Evolutionary conservation across 2,329 filamentous ascomycete species (phyloP).

Genomic region (Hypoxylon sp.): DNA sequence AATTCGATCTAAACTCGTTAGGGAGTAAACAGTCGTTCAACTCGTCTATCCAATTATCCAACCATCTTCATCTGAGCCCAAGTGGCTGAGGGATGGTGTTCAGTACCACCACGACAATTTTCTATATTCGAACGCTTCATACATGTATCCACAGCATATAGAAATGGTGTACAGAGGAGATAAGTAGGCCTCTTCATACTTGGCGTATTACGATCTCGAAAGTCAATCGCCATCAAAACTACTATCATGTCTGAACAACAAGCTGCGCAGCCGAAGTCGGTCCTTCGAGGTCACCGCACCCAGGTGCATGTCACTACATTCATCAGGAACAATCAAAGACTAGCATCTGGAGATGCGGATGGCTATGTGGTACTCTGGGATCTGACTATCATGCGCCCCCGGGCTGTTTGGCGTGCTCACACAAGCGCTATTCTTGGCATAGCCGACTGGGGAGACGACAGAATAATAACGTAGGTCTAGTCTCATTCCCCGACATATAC

Average conservation of each 20-base stretch:
- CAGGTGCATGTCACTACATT: slow-evolving; percentile 85
- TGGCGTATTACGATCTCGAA: slow-evolving; percentile 5
- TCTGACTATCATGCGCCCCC: slow-evolving; percentile 82
- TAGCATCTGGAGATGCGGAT: slow-evolving; percentile 89
- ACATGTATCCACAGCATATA: slow-evolving; percentile 5
- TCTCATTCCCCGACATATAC: slow-evolving; percentile 31
- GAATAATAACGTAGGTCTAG: slow-evolving; percentile 82
- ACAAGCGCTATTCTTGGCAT: slow-evolving; percentile 82
- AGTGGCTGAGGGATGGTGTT: neutral
- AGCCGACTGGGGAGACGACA: slow-evolving; percentile 77
- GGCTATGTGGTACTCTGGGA: slow-evolving; percentile 93
- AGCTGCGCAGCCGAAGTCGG: slow-evolving; percentile 66
- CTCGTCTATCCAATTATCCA: neutral
- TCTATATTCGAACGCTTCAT: neutral
- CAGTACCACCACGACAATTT: neutral
- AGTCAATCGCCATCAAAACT: slow-evolving; percentile 13
- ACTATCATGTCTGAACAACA: slow-evolving; percentile 47
- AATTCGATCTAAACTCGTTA: neutral
- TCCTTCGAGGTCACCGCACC: slow-evolving; percentile 87
- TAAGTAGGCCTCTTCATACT: slow-evolving; percentile 9
- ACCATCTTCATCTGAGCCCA: neutral
- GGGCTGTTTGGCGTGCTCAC: slow-evolving; percentile 90
- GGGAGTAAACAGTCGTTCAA: neutral
- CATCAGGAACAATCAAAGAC: slow-evolving; percentile 78
- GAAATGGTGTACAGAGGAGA: slow-evolving; percentile 13